phyloP scores from a whole-genome alignment of 495 filamentous ascomycete species.

The Tetracladium setigerum region DNA sequence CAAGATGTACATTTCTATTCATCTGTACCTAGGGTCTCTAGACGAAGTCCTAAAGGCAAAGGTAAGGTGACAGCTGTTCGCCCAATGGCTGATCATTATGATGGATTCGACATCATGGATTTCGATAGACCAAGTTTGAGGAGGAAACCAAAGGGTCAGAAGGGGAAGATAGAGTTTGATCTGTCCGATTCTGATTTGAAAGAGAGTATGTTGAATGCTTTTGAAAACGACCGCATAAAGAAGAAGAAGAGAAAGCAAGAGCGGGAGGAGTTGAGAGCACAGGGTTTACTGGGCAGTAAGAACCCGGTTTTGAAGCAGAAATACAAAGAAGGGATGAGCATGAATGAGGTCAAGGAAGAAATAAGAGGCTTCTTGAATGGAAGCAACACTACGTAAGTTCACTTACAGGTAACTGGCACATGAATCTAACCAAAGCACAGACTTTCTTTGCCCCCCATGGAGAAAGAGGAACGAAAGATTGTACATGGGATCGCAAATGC shows the following conservation, averaged over 20 bases:
- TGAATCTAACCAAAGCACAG: conserved; percentile 33
- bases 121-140: conserved; percentile 56
- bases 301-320: conserved; percentile 59
- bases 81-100: conserved; percentile 62
- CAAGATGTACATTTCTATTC: conserved; percentile 12
- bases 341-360: conserved; percentile 65
- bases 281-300: conserved; percentile 70
- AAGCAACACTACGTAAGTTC: conserved; percentile 51
- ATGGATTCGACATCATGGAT: conserved; percentile 78
- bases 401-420: neutral
- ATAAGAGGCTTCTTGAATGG: conserved; percentile 63
- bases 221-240: conserved; percentile 71
- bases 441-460: conserved; percentile 76
- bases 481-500: conserved; percentile 67
- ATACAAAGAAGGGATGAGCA: conserved; percentile 62
- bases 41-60: neutral
- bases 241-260: conserved; percentile 74
- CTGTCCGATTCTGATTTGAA: conserved; percentile 73
- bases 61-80: conserved; percentile 18
- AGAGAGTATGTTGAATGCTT: conserved; percentile 47
- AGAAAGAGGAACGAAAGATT: conserved; percentile 61
- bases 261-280: conserved; percentile 66
- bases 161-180: conserved; percentile 41
- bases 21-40: neutral
- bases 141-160: conserved; percentile 49